Evolutionary conservation across 2,329 filamentous ascomycete genomes (phyloP).

Genomic region (Thelonectria blattea): DNA sequence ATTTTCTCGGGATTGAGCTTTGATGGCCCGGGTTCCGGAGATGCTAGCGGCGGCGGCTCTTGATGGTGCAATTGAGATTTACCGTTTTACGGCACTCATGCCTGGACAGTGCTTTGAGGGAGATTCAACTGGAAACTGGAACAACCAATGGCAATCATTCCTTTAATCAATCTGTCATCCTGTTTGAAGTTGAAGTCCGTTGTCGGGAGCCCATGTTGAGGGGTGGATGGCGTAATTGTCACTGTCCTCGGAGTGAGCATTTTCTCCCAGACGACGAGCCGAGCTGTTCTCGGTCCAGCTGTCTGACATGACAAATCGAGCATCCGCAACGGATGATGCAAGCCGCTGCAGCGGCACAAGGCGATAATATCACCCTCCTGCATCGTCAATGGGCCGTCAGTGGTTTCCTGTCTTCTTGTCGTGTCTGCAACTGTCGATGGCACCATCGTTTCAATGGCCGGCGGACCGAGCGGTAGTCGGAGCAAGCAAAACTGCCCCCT

Average conservation of each 20-base stretch:
- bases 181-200: not conserved
- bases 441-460: conserved; percentile 25
- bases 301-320: not conserved
- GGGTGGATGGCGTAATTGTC: not conserved
- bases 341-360: not conserved
- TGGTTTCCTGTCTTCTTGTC: not conserved
- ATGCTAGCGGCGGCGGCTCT: not conserved
- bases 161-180: conserved; percentile 37
- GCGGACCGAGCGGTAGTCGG: conserved; percentile 40
- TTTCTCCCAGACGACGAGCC: not conserved
- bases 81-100: not conserved
- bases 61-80: not conserved
- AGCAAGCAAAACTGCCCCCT: conserved; percentile 20
- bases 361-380: not conserved
- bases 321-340: not conserved
- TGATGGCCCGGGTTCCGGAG: not conserved
- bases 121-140: not conserved
- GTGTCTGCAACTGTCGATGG: conserved; percentile 25
- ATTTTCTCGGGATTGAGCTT: conserved; percentile 9
- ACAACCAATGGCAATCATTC: conserved; percentile 26
- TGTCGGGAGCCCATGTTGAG: not conserved
- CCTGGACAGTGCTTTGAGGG: not conserved
- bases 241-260: not conserved
- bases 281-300: not conserved
- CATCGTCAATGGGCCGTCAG: not conserved